These are phyloP conservation scores for Truncatella angustata DNA, from an alignment of 2,329 filamentous ascomycete genomes.

Conservation along the genomic window DNA sequence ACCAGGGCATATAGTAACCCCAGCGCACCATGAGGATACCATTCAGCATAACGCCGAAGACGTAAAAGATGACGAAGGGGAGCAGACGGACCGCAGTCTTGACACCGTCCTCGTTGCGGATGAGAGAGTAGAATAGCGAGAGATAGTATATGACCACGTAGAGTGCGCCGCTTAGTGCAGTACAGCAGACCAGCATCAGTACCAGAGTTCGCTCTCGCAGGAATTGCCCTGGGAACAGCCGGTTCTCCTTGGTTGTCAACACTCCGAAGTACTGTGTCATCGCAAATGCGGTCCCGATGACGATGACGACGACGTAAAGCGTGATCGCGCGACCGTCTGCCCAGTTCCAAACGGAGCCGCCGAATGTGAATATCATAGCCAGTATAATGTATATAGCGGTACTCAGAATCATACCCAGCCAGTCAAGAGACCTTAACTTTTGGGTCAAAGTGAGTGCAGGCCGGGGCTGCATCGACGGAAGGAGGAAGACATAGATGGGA, in stretches of 20 bases:
- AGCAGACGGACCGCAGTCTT: slow-evolving; percentile 39
- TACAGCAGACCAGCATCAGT: slow-evolving; percentile 38
- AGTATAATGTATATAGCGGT: slow-evolving; percentile 36
- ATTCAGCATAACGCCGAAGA: slow-evolving; percentile 32
- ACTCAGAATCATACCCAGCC: slow-evolving; percentile 41
- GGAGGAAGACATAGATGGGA: slow-evolving; percentile 26
- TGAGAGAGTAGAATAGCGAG: slow-evolving; percentile 51
- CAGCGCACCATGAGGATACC: slow-evolving; percentile 24
- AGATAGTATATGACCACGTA: slow-evolving; percentile 44
- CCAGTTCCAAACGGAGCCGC: slow-evolving; percentile 47
- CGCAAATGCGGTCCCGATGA: slow-evolving; percentile 36
- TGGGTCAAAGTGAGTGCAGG: slow-evolving; percentile 16
- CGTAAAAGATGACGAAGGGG: slow-evolving; percentile 36
- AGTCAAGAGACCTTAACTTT: slow-evolving; percentile 39
- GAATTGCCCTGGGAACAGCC: slow-evolving; percentile 41
- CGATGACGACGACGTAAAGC: slow-evolving; percentile 40
- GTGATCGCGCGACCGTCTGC: slow-evolving; percentile 39
- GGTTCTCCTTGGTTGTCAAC: slow-evolving; percentile 32
- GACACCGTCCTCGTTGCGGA: slow-evolving; percentile 34
- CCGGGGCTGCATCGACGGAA: slow-evolving; percentile 20
- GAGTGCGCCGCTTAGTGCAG: slow-evolving; percentile 19
- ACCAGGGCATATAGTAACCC: slow-evolving; percentile 36
- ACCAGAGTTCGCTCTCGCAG: slow-evolving; percentile 27
- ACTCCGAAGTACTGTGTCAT: slow-evolving; percentile 37
- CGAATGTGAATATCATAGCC: slow-evolving; percentile 48